Evolutionary conservation across 371 early-diverging fungal species (phyloP), one percentile per base, ranked within the genome.

Genomic region (Syncephalastrum contaminatum): DNA sequence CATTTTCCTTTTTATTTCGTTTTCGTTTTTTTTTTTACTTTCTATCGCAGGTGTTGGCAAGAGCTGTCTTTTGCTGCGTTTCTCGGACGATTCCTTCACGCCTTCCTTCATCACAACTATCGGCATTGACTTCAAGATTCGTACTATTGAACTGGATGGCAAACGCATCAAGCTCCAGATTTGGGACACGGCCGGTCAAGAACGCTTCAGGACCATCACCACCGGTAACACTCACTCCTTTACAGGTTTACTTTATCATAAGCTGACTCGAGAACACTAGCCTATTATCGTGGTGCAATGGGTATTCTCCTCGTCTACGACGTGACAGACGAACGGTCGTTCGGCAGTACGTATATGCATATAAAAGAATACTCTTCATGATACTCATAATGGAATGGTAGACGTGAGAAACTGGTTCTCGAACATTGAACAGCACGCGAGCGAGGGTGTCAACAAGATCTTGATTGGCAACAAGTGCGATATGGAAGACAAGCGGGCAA

Each of bases 61-160:
- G 82, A 96, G 97, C 46, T 98, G 99, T 75, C 73, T 99, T 52
- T 82, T 99, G 59, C 85, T 95, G 43, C 90, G 98, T 70, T 99
- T 88, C 67, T 89, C 94, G 70, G 99, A 99, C 77, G 97, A 98
- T 80, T 96, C 97, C 39, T 99, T 97, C 70, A 98, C 99, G 27
- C 96, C 96, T 58, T 92, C 92, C 42, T 98, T 95, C 80, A 98
- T 98, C 71, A 91, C 92, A 55, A 98, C 99, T 54, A 97, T 98
- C 68, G 99, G 99, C 47, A 99, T 99, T 59, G 99, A 99, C 85
- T 99, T 99, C 75, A 99, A 99, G 88, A 99, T 99, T 76, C 95
- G 99, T 69, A 99, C 99, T 36, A 95, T 99, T 49, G 93, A 94
- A 69, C 80, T 99, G 45, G 97, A 98, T 72, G 97, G 96, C 55